Evolutionary conservation across 306 rosid genomes (phyloP).

Genomic region (Pachyrhizus erosus): DNA sequence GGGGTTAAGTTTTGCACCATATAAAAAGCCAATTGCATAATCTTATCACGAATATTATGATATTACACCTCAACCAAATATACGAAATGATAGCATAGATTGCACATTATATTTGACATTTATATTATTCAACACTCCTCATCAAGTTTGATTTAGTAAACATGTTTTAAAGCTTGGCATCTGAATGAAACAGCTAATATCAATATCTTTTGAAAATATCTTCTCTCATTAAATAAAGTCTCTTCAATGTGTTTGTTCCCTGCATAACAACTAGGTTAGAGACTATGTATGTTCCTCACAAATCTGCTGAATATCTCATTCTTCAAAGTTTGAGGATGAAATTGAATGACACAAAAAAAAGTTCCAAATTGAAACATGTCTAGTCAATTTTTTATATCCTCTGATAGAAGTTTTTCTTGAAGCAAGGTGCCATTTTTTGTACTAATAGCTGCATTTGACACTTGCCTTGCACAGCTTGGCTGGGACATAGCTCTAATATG

Average conservation of each 20-base stretch:
- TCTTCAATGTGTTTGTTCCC: slow-evolving; percentile 13
- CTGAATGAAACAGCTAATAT: slow-evolving; percentile 22
- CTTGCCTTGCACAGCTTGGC: slow-evolving; percentile 1
- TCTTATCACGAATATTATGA: slow-evolving; percentile 4
- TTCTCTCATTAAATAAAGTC: not conserved
- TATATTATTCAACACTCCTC: not conserved
- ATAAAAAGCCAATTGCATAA: slow-evolving; percentile 4
- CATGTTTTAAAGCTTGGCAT: slow-evolving; percentile 15
- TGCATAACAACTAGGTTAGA: slow-evolving; percentile 13
- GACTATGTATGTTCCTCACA: slow-evolving; percentile 8
- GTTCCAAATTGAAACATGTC: not conserved
- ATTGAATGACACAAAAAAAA: not conserved
- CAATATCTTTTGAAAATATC: not conserved
- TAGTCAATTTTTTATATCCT: not conserved
- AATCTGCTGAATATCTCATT: not conserved
- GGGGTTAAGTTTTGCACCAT: slow-evolving; percentile 1
- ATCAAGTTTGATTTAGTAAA: slow-evolving; percentile 23
- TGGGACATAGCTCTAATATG: slow-evolving; percentile 25
- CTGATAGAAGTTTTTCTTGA: not conserved
- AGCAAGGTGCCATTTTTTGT: slow-evolving; percentile 27
- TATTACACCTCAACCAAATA: slow-evolving; percentile 8
- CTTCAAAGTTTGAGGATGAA: slow-evolving; percentile 28
- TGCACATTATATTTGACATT: not conserved
- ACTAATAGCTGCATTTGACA: slow-evolving; percentile 32
- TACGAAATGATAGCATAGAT: not conserved